A percentile compares a stretch with the other conserved stretches of the same genome.
Evolutionary conservation across 805 yeast genomes (phyloP).

Genomic region (Pichia californica): DNA sequence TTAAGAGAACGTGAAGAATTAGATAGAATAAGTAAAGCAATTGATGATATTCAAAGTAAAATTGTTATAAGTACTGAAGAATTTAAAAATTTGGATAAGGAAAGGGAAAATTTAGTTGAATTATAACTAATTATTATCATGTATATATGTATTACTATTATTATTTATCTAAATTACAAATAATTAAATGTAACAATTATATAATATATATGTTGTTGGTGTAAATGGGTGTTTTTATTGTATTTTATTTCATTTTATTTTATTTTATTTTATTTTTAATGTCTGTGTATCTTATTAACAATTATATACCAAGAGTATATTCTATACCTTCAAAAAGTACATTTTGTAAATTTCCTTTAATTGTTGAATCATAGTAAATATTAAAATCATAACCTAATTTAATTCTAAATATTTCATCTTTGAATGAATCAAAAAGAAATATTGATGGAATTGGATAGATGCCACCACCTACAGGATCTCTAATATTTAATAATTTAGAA

Average conservation of each 20-base stretch:
- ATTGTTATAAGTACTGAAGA: constrained; percentile 20
- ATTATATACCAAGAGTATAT: no score
- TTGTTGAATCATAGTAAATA: constrained; percentile 13
- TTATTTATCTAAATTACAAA: no score
- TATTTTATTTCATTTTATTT: no score
- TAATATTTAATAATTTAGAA: constrained; percentile 18
- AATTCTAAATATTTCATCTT: constrained; percentile 20
- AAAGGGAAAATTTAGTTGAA: constrained; percentile 23
- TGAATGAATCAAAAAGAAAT: constrained; percentile 20
- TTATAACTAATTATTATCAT: constrained; percentile 4
- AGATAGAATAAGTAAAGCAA: constrained; percentile 41
- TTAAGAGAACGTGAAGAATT: constrained; percentile 62
- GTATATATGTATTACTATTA: neutral
- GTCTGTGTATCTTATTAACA: no score
- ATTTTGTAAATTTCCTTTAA: constrained; percentile 14
- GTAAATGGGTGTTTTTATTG: no score
- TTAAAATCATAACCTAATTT: constrained; percentile 24
- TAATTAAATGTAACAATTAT: no score
- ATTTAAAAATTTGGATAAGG: constrained; percentile 26
- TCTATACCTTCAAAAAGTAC: constrained; percentile 14
- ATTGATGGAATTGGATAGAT: constrained; percentile 27
- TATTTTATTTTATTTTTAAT: no score
- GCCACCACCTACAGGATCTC: constrained; percentile 34
- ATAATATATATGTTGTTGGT: no score
- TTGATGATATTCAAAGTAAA: constrained; percentile 24